Evolutionary conservation across 164 flowering plant genomes (phyloP).

Genomic region (Piper betle): DNA sequence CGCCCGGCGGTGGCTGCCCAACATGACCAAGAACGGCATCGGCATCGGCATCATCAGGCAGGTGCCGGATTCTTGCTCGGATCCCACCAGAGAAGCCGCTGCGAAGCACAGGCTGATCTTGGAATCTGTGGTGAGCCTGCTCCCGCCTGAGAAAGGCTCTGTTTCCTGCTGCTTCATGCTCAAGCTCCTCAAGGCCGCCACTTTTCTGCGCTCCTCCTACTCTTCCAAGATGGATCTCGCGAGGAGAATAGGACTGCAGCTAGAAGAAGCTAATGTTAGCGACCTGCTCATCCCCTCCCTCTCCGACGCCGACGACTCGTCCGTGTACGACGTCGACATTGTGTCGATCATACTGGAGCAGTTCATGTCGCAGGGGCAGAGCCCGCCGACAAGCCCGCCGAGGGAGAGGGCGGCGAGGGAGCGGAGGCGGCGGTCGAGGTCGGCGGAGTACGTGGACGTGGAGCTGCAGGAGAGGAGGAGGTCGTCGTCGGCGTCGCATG

Average conservation of each 20-base stretch:
- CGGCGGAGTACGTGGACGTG: constrained; percentile 69
- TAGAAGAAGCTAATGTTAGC: constrained; percentile 74
- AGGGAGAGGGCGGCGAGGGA: too few relatives aligned
- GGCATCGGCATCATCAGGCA: constrained; percentile 15
- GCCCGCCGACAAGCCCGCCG: constrained; percentile 78
- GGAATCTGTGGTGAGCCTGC: constrained; percentile 70
- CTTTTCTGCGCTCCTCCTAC: constrained; percentile 56
- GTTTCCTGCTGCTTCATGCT: constrained; percentile 71
- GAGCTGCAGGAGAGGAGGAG: constrained; percentile 72
- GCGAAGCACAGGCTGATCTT: constrained; percentile 52
- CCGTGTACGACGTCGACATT: constrained; percentile 70
- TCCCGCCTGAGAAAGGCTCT: constrained; percentile 72
- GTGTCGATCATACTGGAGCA: constrained; percentile 68
- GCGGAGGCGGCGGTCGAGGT: constrained; percentile 57
- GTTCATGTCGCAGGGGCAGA: constrained; percentile 74
- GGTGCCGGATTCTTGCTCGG: too few relatives aligned
- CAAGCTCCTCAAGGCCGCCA: constrained; percentile 70
- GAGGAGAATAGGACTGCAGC: constrained; percentile 62
- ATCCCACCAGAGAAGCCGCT: constrained; percentile 21
- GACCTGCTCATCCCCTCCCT: constrained; percentile 76
- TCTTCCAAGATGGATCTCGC: constrained; percentile 74
- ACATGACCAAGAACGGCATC: constrained; percentile 32
- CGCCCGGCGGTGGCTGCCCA: constrained; percentile 72
- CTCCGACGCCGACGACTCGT: constrained; percentile 24
- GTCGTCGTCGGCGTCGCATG: constrained; percentile 81